Percentiles rank a stretch among this genome's conserved stretches.
These are phyloP conservation scores for Camelina sativa DNA, from an alignment of 345 rosid genomes.

Conservation along the genomic window DNA sequence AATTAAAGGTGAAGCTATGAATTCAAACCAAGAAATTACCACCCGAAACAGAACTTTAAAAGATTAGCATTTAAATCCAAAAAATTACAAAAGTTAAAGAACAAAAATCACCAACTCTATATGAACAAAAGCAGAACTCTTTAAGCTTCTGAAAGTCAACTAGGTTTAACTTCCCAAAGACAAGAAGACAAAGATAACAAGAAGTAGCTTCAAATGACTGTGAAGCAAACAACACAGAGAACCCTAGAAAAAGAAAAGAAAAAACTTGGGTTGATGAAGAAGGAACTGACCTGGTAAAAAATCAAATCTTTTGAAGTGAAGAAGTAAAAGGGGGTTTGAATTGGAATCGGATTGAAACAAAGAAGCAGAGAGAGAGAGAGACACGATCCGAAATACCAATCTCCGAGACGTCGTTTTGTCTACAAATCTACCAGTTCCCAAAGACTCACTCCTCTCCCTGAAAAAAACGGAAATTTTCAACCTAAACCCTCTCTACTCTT, in stretches of 20 bases:
- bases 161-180: conserved; percentile 24
- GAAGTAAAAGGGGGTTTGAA: background rate
- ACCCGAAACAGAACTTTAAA: conserved; percentile 16
- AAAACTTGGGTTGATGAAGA: conserved; percentile 3
- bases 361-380: conserved; percentile 45
- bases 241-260: conserved; percentile 22
- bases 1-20: conserved; percentile 15
- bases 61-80: conserved; percentile 22
- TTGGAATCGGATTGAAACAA: conserved; percentile 34
- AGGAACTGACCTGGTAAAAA: conserved; percentile 28
- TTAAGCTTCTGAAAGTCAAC: conserved; percentile 37
- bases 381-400: conserved; percentile 43
- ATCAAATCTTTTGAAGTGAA: conserved; percentile 3
- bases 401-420: conserved; percentile 46
- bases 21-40: background rate
- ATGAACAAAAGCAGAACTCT: background rate
- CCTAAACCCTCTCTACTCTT: conserved; percentile 19
- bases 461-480: conserved; percentile 16
- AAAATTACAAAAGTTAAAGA: conserved; percentile 5
- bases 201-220: conserved; percentile 37
- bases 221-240: conserved; percentile 7
- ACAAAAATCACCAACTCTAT: background rate
- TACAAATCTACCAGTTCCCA: conserved; percentile 35
- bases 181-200: conserved; percentile 18
- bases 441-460: background rate